Evolutionary conservation across 257 asterid genomes (phyloP), one percentile per base, ranked within the genome.

Genomic region (Mitragyna speciosa): DNA sequence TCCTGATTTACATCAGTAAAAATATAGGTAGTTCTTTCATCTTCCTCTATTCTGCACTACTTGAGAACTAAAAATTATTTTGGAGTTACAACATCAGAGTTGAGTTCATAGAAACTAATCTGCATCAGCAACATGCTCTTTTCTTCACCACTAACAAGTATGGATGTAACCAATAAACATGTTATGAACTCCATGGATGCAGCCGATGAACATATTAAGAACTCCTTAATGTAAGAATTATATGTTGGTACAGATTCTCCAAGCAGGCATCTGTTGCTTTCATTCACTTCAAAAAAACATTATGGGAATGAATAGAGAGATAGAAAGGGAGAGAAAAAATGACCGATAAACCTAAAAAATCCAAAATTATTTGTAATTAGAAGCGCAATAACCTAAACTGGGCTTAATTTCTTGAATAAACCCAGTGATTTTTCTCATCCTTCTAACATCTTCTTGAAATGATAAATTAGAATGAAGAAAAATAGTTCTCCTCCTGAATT

Each of bases 361-460:
- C 79, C 85, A 82, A 85, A 83, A 80, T 78, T 85, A 88, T 89
- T 84, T 82, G 84, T 83, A 75, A 87, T 70, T 56, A 30, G 75
- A 86, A 79, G 80, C 76, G 82, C 33, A 85, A 82, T 84, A 73
- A 54, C 82, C 82, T 80, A 79, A 70, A 78, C 87, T 39, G 86
- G 87, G 84, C 52, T 15, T 65, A 30, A 30, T 78, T 58, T 59
- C 70, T 70, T 49, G 83, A 77, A 67, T 79, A 36, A 81, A 82
- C 89, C 87, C 88, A 65, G 85, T 77, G 66, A 36, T 36, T 63
- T 77, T 76, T 76, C 84, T 85, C 86, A 76, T 82, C 81, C 87
- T 86, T 82, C 79, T 83, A 72, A 83, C 78, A 78, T 66, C 86
- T 83, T 85, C 76, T 85, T 77, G 80, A 84, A 87, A 86, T 85